A percentile compares a stretch with the other conserved stretches of the same genome.
phyloP scores from a whole-genome alignment of 257 asterid species.

The Sherardia arvensis region DNA sequence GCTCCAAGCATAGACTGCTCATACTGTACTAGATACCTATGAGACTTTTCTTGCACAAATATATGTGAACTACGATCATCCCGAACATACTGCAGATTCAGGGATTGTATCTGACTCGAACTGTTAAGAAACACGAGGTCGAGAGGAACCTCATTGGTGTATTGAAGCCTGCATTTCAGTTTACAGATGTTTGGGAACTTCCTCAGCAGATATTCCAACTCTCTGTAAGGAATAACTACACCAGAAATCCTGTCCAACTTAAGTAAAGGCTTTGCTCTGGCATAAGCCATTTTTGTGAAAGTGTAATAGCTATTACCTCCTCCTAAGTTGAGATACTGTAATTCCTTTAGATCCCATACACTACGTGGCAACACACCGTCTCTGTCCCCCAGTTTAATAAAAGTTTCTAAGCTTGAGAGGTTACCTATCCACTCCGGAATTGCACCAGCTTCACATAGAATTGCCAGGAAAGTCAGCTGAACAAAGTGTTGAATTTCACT shows the following conservation, averaged over 20 bases:
- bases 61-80: no score
- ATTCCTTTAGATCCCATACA: background rate
- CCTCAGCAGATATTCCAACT: background rate
- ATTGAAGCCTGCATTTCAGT: background rate
- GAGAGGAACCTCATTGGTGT: background rate
- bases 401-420: background rate
- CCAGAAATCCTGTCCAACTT: background rate
- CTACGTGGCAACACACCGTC: background rate
- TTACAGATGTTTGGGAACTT: background rate
- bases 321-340: background rate
- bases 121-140: background rate
- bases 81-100: background rate
- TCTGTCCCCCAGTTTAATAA: background rate
- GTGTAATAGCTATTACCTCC: background rate
- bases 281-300: background rate
- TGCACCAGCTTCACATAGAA: background rate
- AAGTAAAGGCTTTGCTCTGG: background rate
- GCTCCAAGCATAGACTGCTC: background rate
- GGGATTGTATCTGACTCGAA: background rate
- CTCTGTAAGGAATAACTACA: background rate
- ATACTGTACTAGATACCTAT: no score
- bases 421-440: background rate
- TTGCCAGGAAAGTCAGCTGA: background rate
- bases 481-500: background rate
- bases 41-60: no score